Base-by-base conservation (phyloP, 1,284 basidiomycete species). In the Pseudozyma tsukubaensis region DNA sequence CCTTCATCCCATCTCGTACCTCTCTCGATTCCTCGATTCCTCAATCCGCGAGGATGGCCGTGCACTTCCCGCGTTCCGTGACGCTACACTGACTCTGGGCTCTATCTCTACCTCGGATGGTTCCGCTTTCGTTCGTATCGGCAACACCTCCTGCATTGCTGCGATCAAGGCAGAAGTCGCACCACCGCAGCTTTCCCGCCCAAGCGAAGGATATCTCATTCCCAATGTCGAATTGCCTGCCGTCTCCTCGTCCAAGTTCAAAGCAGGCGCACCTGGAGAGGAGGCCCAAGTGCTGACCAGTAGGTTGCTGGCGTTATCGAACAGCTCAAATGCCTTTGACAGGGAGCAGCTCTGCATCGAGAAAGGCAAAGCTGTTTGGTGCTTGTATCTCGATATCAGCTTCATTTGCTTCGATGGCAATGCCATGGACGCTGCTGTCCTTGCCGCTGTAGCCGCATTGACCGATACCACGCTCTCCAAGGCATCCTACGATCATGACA, bases 341-440 rank as follows among this genome's bases (percentile, higher is more conserved):
- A 88, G 90, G 0, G 84, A 87, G 0, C 89, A 90, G 0, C 88
- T 99, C 1, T 91, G 91, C 79, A 97, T 99, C 55, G 88, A 91
- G 18, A 88, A 89, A 0, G 90, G 90, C 4, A 92, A 91, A 84
- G 88, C 93, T 0, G 94, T 88, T 0, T 99, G 94, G 94, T 91
- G 91, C 24, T 87, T 99, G 16, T 97, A 97, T 84, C 88, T 98
- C 72, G 96, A 99, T 74, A 90, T 94, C 34, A 92, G 92, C 5
- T 97, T 94, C 85, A 92, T 99, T 78, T 97, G 96, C 86, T 96
- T 94, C 79, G 95, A 99, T 84, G 96, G 96, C 10, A 97, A 97
- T 81, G 92, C 89, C 1, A 92, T 97, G 72, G 96, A 99, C 73
- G 94, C 95, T 0, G 89, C 93, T 0, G 87, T 97, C 2, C 84